These are phyloP conservation scores for Annulohypoxylon bovei DNA, from an alignment of 495 filamentous ascomycete genomes.

Conservation along the genomic window DNA sequence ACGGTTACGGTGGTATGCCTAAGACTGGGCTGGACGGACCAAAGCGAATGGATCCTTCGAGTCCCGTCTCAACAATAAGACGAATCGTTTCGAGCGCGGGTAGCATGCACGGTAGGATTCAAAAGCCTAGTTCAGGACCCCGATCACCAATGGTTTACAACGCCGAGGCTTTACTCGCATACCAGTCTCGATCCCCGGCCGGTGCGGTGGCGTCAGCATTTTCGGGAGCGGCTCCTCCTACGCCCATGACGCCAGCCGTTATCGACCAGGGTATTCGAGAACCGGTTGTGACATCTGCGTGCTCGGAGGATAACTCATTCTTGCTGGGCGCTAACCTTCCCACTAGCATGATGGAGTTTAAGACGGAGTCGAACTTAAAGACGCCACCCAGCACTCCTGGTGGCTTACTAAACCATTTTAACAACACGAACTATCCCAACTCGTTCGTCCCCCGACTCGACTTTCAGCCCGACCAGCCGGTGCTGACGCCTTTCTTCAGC, in stretches of 20 bases:
- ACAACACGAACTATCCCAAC: constrained; percentile 46
- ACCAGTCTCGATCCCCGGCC: constrained; percentile 48
- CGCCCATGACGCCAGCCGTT: constrained; percentile 52
- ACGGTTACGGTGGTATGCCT: constrained; percentile 36
- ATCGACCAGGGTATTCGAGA: constrained; percentile 48
- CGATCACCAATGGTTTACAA: constrained; percentile 57
- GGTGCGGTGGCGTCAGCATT: constrained; percentile 29
- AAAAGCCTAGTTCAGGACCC: constrained; percentile 52
- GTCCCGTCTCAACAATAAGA: constrained; percentile 51
- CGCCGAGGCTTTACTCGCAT: constrained; percentile 53
- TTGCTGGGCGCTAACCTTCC: constrained; percentile 45
- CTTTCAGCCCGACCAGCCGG: constrained; percentile 52
- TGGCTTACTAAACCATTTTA: constrained; percentile 48
- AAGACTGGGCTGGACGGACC: constrained; percentile 54
- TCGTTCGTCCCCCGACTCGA: constrained; percentile 46
- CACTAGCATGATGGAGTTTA: constrained; percentile 42
- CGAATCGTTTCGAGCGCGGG: constrained; percentile 58
- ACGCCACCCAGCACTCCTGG: constrained; percentile 60
- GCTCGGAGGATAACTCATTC: constrained; percentile 50
- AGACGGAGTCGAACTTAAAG: constrained; percentile 51
- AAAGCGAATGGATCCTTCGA: constrained; percentile 49
- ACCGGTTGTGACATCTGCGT: constrained; percentile 42
- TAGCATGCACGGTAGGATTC: constrained; percentile 50
- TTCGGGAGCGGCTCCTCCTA: constrained; percentile 42
- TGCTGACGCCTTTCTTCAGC: constrained; percentile 57